phyloP scores from a whole-genome alignment of 73 alveolate genomes.

The Paramecium sexaurelia region DNA sequence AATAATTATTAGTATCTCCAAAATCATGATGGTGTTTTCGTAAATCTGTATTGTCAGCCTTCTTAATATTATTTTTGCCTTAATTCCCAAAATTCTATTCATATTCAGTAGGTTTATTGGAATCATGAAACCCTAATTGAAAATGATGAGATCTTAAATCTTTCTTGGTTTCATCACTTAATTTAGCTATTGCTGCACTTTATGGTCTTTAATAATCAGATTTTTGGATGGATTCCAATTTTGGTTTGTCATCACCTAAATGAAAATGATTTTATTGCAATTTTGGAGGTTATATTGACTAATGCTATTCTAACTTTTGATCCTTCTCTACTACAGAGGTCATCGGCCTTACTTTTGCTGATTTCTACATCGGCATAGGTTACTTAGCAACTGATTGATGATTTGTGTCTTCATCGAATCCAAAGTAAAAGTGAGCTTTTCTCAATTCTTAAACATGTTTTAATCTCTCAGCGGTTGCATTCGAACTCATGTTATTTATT shows the following conservation, averaged over 20 bases:
- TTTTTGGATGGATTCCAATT: not conserved
- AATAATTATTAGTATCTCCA: constrained; percentile 58
- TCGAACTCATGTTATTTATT: not conserved
- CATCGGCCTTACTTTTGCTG: not conserved
- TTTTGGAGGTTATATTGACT: not conserved
- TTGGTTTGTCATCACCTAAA: constrained; percentile 60
- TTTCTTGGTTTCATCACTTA: constrained; percentile 63
- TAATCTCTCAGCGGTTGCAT: constrained; percentile 43
- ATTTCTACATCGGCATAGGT: not conserved
- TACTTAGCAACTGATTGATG: constrained; percentile 37
- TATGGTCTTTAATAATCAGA: constrained; percentile 39
- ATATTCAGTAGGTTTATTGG: constrained; percentile 34
- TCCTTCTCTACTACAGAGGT: not conserved
- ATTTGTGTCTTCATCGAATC: constrained; percentile 61
- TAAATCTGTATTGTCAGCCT: constrained; percentile 38
- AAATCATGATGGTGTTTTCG: constrained; percentile 67
- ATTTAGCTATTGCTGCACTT: constrained; percentile 35
- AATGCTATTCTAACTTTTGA: not conserved
- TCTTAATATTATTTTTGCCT: not conserved
- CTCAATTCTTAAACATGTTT: constrained; percentile 25
- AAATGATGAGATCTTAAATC: constrained; percentile 68
- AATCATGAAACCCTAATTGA: constrained; percentile 42
- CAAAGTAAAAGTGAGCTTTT: constrained; percentile 26
- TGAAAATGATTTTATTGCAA: constrained; percentile 12
- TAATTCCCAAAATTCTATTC: not conserved